Conservation (phyloP, 164 flowering plant species). For the Vitis riparia region DNA sequence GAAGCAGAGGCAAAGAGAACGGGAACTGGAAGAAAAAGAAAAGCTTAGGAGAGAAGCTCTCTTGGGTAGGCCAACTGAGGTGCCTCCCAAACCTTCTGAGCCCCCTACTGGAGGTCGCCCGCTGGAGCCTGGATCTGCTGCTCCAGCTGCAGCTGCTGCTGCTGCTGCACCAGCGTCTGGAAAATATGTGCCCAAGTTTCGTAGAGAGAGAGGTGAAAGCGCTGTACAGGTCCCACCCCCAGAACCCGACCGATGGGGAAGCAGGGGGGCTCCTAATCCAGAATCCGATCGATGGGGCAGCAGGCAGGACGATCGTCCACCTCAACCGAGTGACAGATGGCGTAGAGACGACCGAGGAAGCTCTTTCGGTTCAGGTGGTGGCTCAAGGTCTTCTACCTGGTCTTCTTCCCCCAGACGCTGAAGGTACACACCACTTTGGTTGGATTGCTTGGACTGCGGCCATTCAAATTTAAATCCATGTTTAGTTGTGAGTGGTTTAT, state of each 20-base stretch:
- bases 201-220: no score
- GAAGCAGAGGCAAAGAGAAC: slow-evolving; percentile 78
- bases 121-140: slow-evolving; percentile 29
- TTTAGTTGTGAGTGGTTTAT: no score
- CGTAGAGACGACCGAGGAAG: background rate
- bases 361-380: slow-evolving; percentile 1
- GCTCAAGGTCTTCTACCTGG: slow-evolving; percentile 13
- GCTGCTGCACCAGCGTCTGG: slow-evolving; percentile 44
- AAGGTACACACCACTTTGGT: no score
- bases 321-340: slow-evolving; percentile 6
- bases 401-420: slow-evolving; percentile 6
- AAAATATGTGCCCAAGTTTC: slow-evolving; percentile 52
- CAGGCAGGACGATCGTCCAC: background rate
- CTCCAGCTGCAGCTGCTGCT: slow-evolving; percentile 31
- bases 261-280: slow-evolving; percentile 8
- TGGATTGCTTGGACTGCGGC: no score
- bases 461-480: no score
- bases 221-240: background rate
- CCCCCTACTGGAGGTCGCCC: slow-evolving; percentile 28
- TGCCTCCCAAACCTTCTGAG: slow-evolving; percentile 28
- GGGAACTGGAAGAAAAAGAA: slow-evolving; percentile 74
- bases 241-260: slow-evolving; percentile 18
- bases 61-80: slow-evolving; percentile 41
- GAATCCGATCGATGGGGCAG: slow-evolving; percentile 16
- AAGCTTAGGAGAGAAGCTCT: slow-evolving; percentile 51